A percentile compares a stretch with the other conserved stretches of the same genome.
Evolutionary conservation across 1,284 basidiomycete genomes (phyloP).

Genomic region (Ganoderma lingzhi): DNA sequence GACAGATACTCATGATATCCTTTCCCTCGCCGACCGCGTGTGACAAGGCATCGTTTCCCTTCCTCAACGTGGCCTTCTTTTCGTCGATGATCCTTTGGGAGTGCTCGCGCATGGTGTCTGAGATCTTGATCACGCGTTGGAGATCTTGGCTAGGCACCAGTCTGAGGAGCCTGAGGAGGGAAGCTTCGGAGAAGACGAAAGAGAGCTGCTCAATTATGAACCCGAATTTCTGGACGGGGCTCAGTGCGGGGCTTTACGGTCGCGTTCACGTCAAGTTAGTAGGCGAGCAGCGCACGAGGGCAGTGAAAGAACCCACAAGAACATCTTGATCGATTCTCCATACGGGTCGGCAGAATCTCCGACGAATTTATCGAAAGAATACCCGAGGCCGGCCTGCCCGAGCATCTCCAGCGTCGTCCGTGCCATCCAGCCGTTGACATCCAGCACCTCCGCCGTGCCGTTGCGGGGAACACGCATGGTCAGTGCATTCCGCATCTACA

Average conservation of each 20-base stretch:
- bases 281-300: not conserved
- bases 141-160: slow-evolving; percentile 1
- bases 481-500: slow-evolving; percentile 33
- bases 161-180: slow-evolving; percentile 20
- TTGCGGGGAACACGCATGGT: slow-evolving; percentile 13
- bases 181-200: slow-evolving; percentile 16
- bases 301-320: slow-evolving; percentile 33
- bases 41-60: slow-evolving; percentile 37
- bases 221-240: not conserved
- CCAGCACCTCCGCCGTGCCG: slow-evolving; percentile 32
- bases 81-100: slow-evolving; percentile 48
- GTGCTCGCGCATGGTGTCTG: slow-evolving; percentile 44
- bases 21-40: slow-evolving; percentile 46
- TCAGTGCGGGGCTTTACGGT: not conserved
- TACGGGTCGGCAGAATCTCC: slow-evolving; percentile 34
- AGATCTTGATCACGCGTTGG: slow-evolving; percentile 31
- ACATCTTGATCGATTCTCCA: slow-evolving; percentile 40
- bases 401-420: slow-evolving; percentile 46
- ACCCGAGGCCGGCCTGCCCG: slow-evolving; percentile 46
- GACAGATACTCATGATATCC: slow-evolving; percentile 54
- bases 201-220: slow-evolving; percentile 5
- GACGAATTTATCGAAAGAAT: slow-evolving; percentile 45
- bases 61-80: slow-evolving; percentile 42
- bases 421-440: slow-evolving; percentile 44
- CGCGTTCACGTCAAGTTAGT: not conserved